phyloP scores from a whole-genome alignment of 495 filamentous ascomycete genomes.

The Cairneyella variabilis region DNA sequence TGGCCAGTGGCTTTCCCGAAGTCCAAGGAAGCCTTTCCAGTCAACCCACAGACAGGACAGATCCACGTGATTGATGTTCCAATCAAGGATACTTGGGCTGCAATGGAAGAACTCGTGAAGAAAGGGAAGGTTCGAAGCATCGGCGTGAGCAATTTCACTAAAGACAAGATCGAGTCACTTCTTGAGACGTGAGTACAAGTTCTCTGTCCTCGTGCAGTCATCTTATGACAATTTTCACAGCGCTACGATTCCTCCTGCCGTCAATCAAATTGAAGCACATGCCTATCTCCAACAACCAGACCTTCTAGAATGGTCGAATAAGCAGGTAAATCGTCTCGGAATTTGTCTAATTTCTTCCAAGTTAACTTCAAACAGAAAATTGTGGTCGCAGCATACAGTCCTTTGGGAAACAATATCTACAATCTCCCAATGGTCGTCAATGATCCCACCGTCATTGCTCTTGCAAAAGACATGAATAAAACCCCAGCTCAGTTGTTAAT shows the following conservation, averaged over 20 bases:
- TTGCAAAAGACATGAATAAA: slow-evolving; percentile 41
- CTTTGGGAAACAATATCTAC: slow-evolving; percentile 56
- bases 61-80: too few species aligned
- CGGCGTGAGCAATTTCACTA: slow-evolving; percentile 55
- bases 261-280: slow-evolving; percentile 61
- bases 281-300: slow-evolving; percentile 54
- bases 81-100: slow-evolving; percentile 35
- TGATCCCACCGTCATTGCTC: slow-evolving; percentile 33
- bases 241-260: slow-evolving; percentile 42
- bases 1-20: slow-evolving; percentile 50
- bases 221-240: slow-evolving; percentile 1
- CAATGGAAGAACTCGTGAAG: slow-evolving; percentile 46
- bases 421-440: slow-evolving; percentile 40
- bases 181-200: slow-evolving; percentile 21
- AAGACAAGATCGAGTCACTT: slow-evolving; percentile 39
- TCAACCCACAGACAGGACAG: slow-evolving; percentile 25
- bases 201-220: too few species aligned
- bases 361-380: slow-evolving; percentile 31
- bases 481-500: slow-evolving; percentile 47
- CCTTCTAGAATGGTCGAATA: slow-evolving; percentile 42
- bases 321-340: slow-evolving; percentile 29
- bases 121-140: slow-evolving; percentile 65
- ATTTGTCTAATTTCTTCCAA: background rate
- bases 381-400: slow-evolving; percentile 55
- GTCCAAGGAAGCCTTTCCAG: slow-evolving; percentile 25